phyloP scores from a whole-genome alignment of 495 filamentous ascomycete species.

The Neurospora cerealis region DNA sequence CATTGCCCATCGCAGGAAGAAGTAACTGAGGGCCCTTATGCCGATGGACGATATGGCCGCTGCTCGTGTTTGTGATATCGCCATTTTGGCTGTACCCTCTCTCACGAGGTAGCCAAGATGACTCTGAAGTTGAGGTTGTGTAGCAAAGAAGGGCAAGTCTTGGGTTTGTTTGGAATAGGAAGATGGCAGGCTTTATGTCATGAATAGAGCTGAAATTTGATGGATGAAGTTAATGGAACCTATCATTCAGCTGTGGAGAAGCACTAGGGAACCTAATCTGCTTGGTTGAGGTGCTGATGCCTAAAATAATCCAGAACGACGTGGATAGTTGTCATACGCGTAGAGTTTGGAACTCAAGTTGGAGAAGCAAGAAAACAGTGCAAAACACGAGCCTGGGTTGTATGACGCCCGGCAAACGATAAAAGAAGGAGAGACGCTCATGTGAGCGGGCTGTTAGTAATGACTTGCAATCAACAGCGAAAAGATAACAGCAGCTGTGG shows the following conservation, averaged over 20 bases:
- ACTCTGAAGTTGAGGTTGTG: not conserved
- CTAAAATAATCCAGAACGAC: not conserved
- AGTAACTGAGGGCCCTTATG: constrained; percentile 51
- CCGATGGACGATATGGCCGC: constrained; percentile 39
- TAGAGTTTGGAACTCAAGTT: not conserved
- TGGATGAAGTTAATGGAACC: not conserved
- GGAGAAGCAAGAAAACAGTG: not conserved
- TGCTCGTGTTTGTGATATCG: constrained; percentile 19
- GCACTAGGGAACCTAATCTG: not conserved
- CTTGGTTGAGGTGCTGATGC: not conserved
- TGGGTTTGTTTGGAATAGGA: not conserved
- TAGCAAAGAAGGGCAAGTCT: not conserved
- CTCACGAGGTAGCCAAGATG: not conserved
- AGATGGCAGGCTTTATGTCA: not conserved
- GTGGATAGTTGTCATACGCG: not conserved
- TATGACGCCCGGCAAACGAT: not conserved
- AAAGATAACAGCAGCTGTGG: not conserved
- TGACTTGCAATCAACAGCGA: not conserved
- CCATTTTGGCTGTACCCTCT: constrained; percentile 5
- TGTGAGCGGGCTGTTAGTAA: not conserved
- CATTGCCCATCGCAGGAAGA: constrained; percentile 81
- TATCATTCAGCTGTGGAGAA: not conserved
- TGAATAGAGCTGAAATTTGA: not conserved
- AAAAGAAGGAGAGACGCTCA: not conserved
- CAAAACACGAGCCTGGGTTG: not conserved